Base-by-base conservation (phyloP, 2,329 filamentous ascomycete genomes). In the Colletotrichum orchidophilum region DNA sequence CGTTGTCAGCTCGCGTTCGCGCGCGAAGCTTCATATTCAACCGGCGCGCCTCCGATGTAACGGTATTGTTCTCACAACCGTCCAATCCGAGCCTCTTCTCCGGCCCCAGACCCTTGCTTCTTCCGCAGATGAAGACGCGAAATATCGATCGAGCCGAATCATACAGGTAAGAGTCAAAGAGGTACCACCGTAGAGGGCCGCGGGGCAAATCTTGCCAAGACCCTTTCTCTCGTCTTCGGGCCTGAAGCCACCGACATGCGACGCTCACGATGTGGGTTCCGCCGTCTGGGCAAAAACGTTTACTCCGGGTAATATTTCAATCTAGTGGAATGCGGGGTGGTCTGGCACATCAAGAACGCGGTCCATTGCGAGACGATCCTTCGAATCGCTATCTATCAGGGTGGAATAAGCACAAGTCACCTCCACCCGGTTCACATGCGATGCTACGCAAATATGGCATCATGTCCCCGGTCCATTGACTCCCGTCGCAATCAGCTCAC, bases 191-290 rank as follows among this genome's bases (percentile, higher is more conserved):
- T 31, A n/a, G 29, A 50, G 13, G 13, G 18, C 42, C 64, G 35
- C 33, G 57, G 57, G 15, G 55, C 49, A n/a, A 65, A n/a, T 35
- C 27, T 24, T 31, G 49, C 18, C 46, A 31, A 5, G 31, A 71
- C 15, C 31, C n/a, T n/a, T n/a, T n/a, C n/a, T 31, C 52, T 31
- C 18, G 29, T 13, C 29, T 50, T 71, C 68, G 68, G 68, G n/a
- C 31, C 68, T 68, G 68, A 68, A 59, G 68, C 52, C 58, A 68
- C 68, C 68, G 68, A 71, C 64, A 59, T 63, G 53, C 64, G 64
- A 71, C 63, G 21, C 24, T 31, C 57, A 68, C 53, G n/a, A 68
- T 53, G n/a, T 3, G 33, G 26, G 2, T 66, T 61, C 39, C 5
- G 55, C 67, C 50, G 67, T 52, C 55, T 66, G 50, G 55, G 50